Percentiles rank a stretch among this genome's conserved stretches.
Evolutionary conservation across 768 basidiomycete species (phyloP).

Genomic region (Artomyces pyxidatus): DNA sequence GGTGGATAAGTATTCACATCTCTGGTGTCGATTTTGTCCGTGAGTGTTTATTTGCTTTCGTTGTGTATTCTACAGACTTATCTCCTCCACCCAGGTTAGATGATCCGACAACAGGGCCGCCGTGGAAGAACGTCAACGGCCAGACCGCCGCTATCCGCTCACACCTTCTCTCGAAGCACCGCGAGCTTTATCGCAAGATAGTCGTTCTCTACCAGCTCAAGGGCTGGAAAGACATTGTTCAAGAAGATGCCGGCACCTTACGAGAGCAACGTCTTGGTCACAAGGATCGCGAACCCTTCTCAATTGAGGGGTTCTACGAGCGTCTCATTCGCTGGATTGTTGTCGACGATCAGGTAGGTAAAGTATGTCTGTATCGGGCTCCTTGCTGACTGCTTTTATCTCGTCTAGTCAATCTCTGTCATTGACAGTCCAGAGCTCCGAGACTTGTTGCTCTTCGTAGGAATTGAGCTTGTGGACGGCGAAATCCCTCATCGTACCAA

Average conservation of each 20-base stretch:
- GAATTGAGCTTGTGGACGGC: constrained; percentile 18
- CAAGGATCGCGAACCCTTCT: constrained; percentile 9
- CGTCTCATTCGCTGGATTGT: constrained; percentile 19
- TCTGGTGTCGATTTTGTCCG: neutral
- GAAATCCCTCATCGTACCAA: constrained; percentile 31
- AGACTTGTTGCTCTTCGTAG: constrained; percentile 23
- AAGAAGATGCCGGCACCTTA: constrained; percentile 9
- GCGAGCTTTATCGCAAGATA: constrained; percentile 5
- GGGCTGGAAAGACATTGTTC: constrained; percentile 9
- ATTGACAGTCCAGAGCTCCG: constrained; percentile 28
- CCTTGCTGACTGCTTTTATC: neutral
- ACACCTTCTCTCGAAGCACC: constrained; percentile 20
- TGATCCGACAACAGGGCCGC: neutral
- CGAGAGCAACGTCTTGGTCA: neutral
- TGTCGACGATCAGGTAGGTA: constrained; percentile 27
- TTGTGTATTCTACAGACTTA: neutral
- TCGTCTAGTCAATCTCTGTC: constrained; percentile 30
- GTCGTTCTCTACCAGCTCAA: constrained; percentile 15
- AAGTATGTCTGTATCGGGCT: neutral
- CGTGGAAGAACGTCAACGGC: constrained; percentile 17
- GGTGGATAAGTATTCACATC: neutral
- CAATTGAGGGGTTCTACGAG: constrained; percentile 18
- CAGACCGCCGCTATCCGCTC: constrained; percentile 17
- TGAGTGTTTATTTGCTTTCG: neutral
- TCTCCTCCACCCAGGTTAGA: neutral